Percentiles rank a stretch among this genome's conserved stretches.
Evolutionary conservation across 2,329 filamentous ascomycete species (phyloP).

Genomic region (Alternaria metachromatica): DNA sequence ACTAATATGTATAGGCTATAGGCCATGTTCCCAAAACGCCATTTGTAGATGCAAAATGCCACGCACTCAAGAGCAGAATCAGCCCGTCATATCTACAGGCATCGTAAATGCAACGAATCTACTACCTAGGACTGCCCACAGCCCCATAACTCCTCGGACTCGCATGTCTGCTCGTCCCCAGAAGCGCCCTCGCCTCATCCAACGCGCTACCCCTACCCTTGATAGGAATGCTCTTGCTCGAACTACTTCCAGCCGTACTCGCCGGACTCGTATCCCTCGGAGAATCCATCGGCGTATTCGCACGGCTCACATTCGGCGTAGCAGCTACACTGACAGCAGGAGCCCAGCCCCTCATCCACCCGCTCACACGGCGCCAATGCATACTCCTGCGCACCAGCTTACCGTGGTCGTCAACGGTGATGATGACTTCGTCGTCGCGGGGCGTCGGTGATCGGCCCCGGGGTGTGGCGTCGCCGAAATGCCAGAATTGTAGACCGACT

Average conservation of each 20-base stretch:
- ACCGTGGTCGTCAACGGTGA: conserved; percentile 51
- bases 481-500: conserved; percentile 68
- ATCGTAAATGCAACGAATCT: background rate
- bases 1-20: background rate
- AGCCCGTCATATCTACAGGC: too few species aligned
- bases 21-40: background rate
- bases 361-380: conserved; percentile 65
- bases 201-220: conserved; percentile 28
- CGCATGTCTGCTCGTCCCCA: conserved; percentile 41
- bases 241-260: background rate
- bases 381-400: conserved; percentile 45
- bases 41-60: background rate
- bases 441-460: conserved; percentile 23
- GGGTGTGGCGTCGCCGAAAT: conserved; percentile 58
- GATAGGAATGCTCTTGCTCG: conserved; percentile 37
- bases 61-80: background rate
- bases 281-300: conserved; percentile 34
- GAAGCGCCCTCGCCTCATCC: conserved; percentile 46
- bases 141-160: conserved; percentile 46
- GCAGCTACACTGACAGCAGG: conserved; percentile 56
- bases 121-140: conserved; percentile 21
- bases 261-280: conserved; percentile 25
- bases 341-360: conserved; percentile 72
- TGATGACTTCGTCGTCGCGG: conserved; percentile 54
- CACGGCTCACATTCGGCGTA: conserved; percentile 40